Base-by-base conservation (phyloP, 129 eudicot species). In the Flaveria trinervia region DNA sequence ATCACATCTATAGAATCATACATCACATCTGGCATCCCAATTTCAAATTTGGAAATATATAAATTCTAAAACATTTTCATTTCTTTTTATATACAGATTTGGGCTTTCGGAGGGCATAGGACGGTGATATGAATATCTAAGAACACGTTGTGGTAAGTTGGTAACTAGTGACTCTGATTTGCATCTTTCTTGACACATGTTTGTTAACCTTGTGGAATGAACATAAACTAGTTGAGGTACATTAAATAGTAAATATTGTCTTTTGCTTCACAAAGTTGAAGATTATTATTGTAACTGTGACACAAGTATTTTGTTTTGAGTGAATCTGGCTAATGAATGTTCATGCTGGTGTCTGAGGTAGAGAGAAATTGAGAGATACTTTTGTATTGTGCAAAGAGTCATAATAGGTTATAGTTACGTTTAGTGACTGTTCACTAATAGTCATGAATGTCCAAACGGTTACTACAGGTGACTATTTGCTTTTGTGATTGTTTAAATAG, bases 41-140 rank as follows among this genome's bases (percentile, higher is more conserved):
- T 17, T 52, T 55, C 26, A 55, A 55, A 55, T 55, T 18, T 17
- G 61, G 57, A 7, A 17, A 18, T 0, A 23, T 17, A 57, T n/a
- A 48, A 20, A 7, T 39, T 52, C 67, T 13, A 39, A 65, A 30
- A 39, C 48, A 14, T 25, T 3, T 41, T 71, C 33, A 1, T 23
- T 50, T 68, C 46, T n/a, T 70, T 70, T 3, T 48, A 20, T 26
- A n/a, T 77, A 83, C 92, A 94, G 99, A 91, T 94, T 75, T 94
- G 99, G 99, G 99, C 99, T 55, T 94, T 94, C 55, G 99, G 99
- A 79, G 99, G 99, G 67, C 90, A 91, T 71, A 83, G 99, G 71
- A 86, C 81, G 72, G 93, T 94, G 70, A 86, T 87, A 59, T 91
- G 82, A 84, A 56, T 15, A 70, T 9, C 51, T 1, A 36, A 55